These are phyloP conservation scores for Aspergillus indologenus DNA, from an alignment of 495 filamentous ascomycete genomes.

Conservation along the genomic window DNA sequence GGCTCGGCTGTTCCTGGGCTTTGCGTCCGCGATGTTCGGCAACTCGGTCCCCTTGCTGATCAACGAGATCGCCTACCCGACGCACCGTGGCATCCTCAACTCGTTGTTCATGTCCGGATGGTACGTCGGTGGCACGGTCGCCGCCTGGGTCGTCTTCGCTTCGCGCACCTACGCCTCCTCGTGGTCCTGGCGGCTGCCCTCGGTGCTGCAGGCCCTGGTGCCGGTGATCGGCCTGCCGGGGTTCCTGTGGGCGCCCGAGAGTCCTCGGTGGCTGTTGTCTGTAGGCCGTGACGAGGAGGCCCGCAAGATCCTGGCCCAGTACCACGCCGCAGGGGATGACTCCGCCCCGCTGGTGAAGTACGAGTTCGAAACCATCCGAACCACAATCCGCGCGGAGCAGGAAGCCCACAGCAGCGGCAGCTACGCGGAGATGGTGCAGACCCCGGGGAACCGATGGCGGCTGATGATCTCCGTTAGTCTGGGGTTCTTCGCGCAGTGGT, in stretches of 20 bases:
- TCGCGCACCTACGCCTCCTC: constrained; percentile 29
- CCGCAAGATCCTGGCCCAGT: constrained; percentile 25
- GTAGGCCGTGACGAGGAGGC: constrained; percentile 35
- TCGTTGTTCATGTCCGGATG: constrained; percentile 62
- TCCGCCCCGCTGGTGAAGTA: constrained; percentile 18
- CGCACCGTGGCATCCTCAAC: constrained; percentile 59
- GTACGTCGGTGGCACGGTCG: constrained; percentile 55
- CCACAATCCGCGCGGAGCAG: constrained; percentile 26
- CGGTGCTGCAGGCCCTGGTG: constrained; percentile 51
- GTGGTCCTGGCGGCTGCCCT: constrained; percentile 49
- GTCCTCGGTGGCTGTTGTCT: constrained; percentile 43
- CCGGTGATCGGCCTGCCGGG: constrained; percentile 39
- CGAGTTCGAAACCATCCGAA: constrained; percentile 27
- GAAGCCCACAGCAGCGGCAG: constrained; percentile 26
- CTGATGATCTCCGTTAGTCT: constrained; percentile 53
- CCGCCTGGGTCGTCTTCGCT: constrained; percentile 25
- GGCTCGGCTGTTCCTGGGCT: constrained; percentile 56
- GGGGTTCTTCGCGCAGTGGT: constrained; percentile 67
- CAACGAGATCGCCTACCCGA: constrained; percentile 60
- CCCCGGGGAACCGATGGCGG: constrained; percentile 64
- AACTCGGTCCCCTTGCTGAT: constrained; percentile 60
- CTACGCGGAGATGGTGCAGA: constrained; percentile 59
- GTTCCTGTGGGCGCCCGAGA: constrained; percentile 40
- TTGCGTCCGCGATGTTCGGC: constrained; percentile 57
- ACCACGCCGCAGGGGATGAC: constrained; percentile 27